A percentile compares a stretch with the other conserved stretches of the same genome.
These are phyloP conservation scores for Aeschynomene evenia DNA, from an alignment of 306 rosid genomes.

Conservation along the genomic window DNA sequence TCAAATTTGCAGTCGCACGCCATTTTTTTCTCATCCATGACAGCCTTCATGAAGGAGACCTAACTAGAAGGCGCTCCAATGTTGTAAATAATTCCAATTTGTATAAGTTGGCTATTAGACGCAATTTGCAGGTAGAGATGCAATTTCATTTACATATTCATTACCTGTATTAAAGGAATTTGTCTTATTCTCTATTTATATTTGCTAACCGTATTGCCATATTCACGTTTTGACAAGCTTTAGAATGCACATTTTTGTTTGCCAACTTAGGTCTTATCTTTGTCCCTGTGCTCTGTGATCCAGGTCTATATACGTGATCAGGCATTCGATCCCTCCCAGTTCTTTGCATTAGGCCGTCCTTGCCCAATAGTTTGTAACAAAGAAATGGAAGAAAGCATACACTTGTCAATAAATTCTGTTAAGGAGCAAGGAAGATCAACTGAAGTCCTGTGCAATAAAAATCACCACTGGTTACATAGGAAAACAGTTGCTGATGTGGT, in stretches of 20 bases:
- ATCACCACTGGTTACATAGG: slow-evolving; percentile 85
- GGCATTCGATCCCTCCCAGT: slow-evolving; percentile 67
- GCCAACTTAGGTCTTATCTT: background rate
- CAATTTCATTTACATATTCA: slow-evolving; percentile 18
- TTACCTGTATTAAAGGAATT: background rate
- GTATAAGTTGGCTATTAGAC: slow-evolving; percentile 65
- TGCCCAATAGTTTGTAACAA: slow-evolving; percentile 59
- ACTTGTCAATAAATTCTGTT: slow-evolving; percentile 39
- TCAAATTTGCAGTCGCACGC: slow-evolving; percentile 81
- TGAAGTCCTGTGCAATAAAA: slow-evolving; percentile 63
- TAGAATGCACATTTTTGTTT: slow-evolving; percentile 1
- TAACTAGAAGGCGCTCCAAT: slow-evolving; percentile 69
- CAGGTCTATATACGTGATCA: slow-evolving; percentile 89
- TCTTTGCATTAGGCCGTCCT: slow-evolving; percentile 79
- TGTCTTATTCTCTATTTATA: background rate
- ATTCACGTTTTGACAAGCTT: background rate
- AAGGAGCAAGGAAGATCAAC: slow-evolving; percentile 28
- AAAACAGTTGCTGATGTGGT: slow-evolving; percentile 85
- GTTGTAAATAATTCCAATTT: slow-evolving; percentile 75
- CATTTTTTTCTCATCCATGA: slow-evolving; percentile 69
- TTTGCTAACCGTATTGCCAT: background rate
- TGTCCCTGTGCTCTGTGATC: slow-evolving; percentile 14
- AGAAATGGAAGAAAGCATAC: slow-evolving; percentile 53
- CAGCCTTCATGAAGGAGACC: slow-evolving; percentile 84
- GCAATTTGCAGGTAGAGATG: slow-evolving; percentile 74